Conservation (phyloP, 1,284 basidiomycete species). For the Ceratobasidium sp. region DNA sequence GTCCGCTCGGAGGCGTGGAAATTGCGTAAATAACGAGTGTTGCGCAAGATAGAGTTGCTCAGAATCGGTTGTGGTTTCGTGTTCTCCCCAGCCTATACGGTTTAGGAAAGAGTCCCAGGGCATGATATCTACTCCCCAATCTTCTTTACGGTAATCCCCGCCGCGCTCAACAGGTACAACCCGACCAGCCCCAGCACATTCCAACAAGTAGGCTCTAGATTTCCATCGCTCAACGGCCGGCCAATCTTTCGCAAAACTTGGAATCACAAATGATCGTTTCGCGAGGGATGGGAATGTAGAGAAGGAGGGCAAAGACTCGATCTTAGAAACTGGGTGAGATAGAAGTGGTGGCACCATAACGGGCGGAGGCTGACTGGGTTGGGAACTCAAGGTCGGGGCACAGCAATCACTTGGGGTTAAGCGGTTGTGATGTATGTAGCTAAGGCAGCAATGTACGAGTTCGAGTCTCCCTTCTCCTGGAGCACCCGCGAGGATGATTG, state of each 20-base stretch:
- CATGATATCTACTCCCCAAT: conserved; percentile 86
- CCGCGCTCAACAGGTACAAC: conserved; percentile 93
- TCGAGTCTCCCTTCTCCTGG: conserved; percentile 68
- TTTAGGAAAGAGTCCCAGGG: conserved; percentile 77
- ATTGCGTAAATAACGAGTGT: conserved; percentile 84
- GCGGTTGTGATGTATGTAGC: conserved; percentile 52
- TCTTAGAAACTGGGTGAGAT: conserved; percentile 50
- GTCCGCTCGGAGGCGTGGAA: conserved; percentile 78
- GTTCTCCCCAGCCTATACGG: conserved; percentile 54
- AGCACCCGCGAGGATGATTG: conserved; percentile 85
- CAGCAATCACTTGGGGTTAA: conserved; percentile 41
- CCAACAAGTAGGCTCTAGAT: conserved; percentile 70
- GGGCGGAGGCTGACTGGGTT: neutral
- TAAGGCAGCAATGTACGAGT: conserved; percentile 67
- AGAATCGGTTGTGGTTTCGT: conserved; percentile 43
- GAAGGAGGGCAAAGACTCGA: conserved; percentile 62
- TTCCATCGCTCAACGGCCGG: conserved; percentile 77
- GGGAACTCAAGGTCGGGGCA: neutral
- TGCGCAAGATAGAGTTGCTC: conserved; percentile 86
- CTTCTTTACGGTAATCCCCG: conserved; percentile 76
- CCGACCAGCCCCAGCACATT: conserved; percentile 75
- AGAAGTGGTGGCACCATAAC: neutral
- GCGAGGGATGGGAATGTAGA: conserved; percentile 59
- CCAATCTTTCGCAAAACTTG: conserved; percentile 67
- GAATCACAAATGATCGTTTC: conserved; percentile 75